These are phyloP conservation scores for Candida berthetii DNA, from an alignment of 805 yeast species.

Conservation along the genomic window DNA sequence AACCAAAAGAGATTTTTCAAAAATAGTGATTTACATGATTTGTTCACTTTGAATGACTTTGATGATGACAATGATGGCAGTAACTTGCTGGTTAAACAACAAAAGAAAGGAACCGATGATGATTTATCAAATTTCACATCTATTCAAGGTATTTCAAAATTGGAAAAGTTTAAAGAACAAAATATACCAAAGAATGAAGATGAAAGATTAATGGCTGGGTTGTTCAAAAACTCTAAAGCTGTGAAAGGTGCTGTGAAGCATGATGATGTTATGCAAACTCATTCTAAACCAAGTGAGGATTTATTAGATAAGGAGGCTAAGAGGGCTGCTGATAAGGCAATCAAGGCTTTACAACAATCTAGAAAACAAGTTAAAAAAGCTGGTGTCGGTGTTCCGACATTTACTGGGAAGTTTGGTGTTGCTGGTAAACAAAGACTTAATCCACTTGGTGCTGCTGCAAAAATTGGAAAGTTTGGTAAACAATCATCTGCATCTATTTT, in stretches of 20 bases:
- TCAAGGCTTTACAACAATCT: conserved; percentile 54
- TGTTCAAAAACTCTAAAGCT: conserved; percentile 59
- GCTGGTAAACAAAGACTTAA: conserved; percentile 54
- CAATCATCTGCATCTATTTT: conserved; percentile 45
- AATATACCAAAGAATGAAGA: conserved; percentile 41
- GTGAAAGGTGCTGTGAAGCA: conserved; percentile 74
- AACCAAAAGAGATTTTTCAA: conserved; percentile 91
- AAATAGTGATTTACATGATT: conserved; percentile 83
- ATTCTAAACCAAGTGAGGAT: conserved; percentile 23
- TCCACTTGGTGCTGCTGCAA: conserved; percentile 5
- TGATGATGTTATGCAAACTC: conserved; percentile 63
- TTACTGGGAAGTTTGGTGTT: conserved; percentile 90
- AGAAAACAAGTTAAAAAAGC: conserved; percentile 29
- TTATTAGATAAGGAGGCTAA: conserved; percentile 56
- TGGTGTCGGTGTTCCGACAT: conserved; percentile 80
- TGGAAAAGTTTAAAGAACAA: conserved; percentile 52
- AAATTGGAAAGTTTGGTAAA: conserved; percentile 9
- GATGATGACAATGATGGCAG: conserved; percentile 56
- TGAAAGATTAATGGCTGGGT: conserved; percentile 63
- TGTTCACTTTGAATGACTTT: conserved; percentile 76
- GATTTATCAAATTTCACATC: conserved; percentile 61
- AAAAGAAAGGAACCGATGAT: conserved; percentile 39
- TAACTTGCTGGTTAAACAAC: conserved; percentile 44
- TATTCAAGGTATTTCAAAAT: conserved; percentile 66
- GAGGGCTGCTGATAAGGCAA: conserved; percentile 45